phyloP scores from a whole-genome alignment of 371 early-diverging fungal genomes.

The Lichtheimia ramosa region DNA sequence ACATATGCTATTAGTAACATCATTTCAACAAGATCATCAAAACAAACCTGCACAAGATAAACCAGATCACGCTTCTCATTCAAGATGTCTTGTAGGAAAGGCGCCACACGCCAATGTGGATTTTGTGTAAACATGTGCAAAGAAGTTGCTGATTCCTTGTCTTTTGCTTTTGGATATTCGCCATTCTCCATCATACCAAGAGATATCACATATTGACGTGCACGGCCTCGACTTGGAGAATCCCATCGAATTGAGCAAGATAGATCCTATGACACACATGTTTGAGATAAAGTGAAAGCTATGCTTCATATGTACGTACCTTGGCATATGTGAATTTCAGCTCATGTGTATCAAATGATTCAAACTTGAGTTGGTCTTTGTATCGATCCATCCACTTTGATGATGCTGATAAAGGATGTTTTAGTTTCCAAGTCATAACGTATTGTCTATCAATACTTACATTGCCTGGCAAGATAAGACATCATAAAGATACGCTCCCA shows the following conservation, averaged over 20 bases:
- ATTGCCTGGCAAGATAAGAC: constrained; percentile 43
- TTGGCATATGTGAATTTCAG: constrained; percentile 43
- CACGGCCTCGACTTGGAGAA: constrained; percentile 18
- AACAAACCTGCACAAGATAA: constrained; percentile 42
- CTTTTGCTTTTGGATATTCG: constrained; percentile 9
- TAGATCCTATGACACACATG: constrained; percentile 14
- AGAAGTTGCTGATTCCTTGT: background rate
- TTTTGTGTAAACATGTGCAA: constrained; percentile 23
- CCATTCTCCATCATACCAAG: constrained; percentile 18
- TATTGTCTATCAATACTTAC: constrained; percentile 15
- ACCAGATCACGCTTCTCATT: constrained; percentile 47
- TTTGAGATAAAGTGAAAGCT: background rate
- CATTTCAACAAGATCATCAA: too few relatives aligned
- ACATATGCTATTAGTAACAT: background rate
- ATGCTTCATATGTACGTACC: constrained; percentile 18
- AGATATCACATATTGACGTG: constrained; percentile 33
- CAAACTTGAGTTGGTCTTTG: constrained; percentile 34
- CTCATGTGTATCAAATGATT: constrained; percentile 33
- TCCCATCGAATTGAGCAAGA: constrained; percentile 44
- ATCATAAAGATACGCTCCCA: constrained; percentile 55
- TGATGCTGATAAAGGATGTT: constrained; percentile 20
- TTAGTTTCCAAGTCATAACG: background rate
- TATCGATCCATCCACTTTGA: constrained; percentile 43
- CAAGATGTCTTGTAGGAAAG: constrained; percentile 37
- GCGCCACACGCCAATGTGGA: constrained; percentile 44